Evolutionary conservation across 306 rosid genomes (phyloP).

Genomic region (Crotalaria pallida): DNA sequence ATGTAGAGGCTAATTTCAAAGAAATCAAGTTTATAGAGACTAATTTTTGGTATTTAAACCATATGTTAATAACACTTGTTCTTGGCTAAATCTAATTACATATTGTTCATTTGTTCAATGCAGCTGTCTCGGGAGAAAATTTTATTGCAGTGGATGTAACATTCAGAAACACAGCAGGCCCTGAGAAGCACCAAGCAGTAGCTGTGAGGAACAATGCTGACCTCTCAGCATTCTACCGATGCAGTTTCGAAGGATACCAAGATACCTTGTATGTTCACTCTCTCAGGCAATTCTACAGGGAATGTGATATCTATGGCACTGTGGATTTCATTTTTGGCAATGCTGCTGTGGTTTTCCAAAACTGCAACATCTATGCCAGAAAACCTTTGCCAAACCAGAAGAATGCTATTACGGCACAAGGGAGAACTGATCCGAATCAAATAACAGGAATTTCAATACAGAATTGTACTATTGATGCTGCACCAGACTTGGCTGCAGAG

Average conservation of each 20-base stretch:
- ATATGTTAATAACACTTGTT: background rate
- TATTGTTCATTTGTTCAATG: background rate
- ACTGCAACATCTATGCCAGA: conserved; percentile 54
- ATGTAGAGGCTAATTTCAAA: too few species aligned
- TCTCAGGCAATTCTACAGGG: conserved; percentile 61
- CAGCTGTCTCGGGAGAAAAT: conserved; percentile 71
- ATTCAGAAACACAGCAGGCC: conserved; percentile 81
- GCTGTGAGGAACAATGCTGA: conserved; percentile 78
- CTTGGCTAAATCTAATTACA: background rate
- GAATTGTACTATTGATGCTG: conserved; percentile 63
- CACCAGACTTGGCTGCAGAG: conserved; percentile 44
- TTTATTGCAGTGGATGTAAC: conserved; percentile 68
- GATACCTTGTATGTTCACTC: conserved; percentile 88
- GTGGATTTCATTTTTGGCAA: conserved; percentile 79
- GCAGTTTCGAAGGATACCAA: conserved; percentile 86
- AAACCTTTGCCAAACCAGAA: conserved; percentile 48
- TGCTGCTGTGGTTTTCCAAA: conserved; percentile 75
- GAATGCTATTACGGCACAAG: conserved; percentile 64
- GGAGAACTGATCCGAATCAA: conserved; percentile 62
- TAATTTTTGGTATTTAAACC: too few species aligned
- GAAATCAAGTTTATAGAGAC: too few species aligned
- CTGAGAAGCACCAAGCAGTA: conserved; percentile 73
- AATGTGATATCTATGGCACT: conserved; percentile 72
- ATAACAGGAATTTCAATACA: conserved; percentile 70
- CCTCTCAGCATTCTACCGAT: conserved; percentile 66